Evolutionary conservation across 768 basidiomycete genomes (phyloP).

Genomic region (Krasilnikovozyma curviuscula): DNA sequence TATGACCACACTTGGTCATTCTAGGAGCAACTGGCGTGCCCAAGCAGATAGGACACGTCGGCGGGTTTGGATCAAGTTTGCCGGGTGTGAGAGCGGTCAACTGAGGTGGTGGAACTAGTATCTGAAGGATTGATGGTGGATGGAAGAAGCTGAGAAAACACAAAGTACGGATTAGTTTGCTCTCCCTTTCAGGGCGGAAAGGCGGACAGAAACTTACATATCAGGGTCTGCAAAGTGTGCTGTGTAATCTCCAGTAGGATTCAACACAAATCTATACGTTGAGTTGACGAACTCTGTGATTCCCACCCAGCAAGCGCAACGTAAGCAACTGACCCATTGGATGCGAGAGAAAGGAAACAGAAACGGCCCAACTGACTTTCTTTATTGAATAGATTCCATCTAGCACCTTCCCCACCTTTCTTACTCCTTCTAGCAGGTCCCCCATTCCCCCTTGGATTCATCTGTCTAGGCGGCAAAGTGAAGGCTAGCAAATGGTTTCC

Average conservation of each 20-base stretch:
- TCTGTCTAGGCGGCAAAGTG: conserved; percentile 61
- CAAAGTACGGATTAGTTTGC: not conserved
- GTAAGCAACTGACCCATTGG: not conserved
- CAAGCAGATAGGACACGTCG: conserved; percentile 84
- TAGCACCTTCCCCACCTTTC: conserved; percentile 32
- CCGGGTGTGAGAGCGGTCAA: conserved; percentile 32
- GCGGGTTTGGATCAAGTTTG: conserved; percentile 16
- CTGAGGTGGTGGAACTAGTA: conserved; percentile 68
- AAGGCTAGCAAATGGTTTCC: conserved; percentile 79
- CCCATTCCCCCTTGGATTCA: conserved; percentile 32
- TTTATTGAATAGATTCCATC: conserved; percentile 63
- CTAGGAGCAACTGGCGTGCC: conserved; percentile 32
- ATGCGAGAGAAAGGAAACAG: not conserved
- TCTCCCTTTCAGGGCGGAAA: not conserved
- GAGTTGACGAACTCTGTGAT: conserved; percentile 84
- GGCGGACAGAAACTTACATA: conserved; percentile 42
- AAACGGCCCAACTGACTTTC: conserved; percentile 48
- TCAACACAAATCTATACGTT: conserved; percentile 88
- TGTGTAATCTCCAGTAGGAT: conserved; percentile 79
- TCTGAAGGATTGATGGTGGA: conserved; percentile 88
- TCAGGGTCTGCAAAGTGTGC: conserved; percentile 87
- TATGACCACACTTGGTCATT: conserved; percentile 96
- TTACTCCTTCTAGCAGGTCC: conserved; percentile 51
- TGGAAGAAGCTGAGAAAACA: conserved; percentile 53
- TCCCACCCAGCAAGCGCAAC: not conserved